Evolutionary conservation across 2,329 filamentous ascomycete species (phyloP).

Genomic region (Grosmannia huntii): DNA sequence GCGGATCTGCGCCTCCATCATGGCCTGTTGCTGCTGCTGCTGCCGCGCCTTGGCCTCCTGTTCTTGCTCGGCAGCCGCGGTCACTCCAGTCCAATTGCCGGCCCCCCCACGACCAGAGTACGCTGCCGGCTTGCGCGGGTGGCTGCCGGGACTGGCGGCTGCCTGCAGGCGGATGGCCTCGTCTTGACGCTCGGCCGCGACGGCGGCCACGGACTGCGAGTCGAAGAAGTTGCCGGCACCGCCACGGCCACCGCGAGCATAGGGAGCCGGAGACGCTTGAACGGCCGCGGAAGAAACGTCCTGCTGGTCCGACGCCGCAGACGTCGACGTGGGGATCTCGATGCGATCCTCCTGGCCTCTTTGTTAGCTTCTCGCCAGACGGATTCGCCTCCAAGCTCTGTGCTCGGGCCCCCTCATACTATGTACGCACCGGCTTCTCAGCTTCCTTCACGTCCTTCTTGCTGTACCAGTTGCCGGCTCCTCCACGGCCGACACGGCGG

Average conservation of each 20-base stretch:
- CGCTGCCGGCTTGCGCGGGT: slow-evolving; percentile 12
- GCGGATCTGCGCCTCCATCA: slow-evolving; percentile 28
- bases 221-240: slow-evolving; percentile 49
- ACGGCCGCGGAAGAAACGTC: slow-evolving; percentile 12
- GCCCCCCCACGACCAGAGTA: slow-evolving; percentile 41
- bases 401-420: background rate
- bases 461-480: slow-evolving; percentile 49
- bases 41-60: slow-evolving; percentile 16
- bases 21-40: slow-evolving; percentile 20
- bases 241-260: slow-evolving; percentile 39
- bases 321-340: background rate
- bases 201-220: slow-evolving; percentile 22
- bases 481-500: slow-evolving; percentile 44
- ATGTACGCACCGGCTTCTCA: slow-evolving; percentile 11
- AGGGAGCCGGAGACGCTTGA: slow-evolving; percentile 12
- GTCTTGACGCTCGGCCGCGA: slow-evolving; percentile 21
- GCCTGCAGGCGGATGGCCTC: slow-evolving; percentile 17
- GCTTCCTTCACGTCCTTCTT: slow-evolving; percentile 37
- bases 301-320: slow-evolving; percentile 5
- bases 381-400: background rate
- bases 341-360: background rate
- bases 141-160: slow-evolving; percentile 8
- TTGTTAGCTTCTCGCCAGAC: background rate
- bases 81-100: slow-evolving; percentile 34
- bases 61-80: slow-evolving; percentile 11